Conservation (phyloP, 768 basidiomycete genomes). For the Terana coerulea region DNA sequence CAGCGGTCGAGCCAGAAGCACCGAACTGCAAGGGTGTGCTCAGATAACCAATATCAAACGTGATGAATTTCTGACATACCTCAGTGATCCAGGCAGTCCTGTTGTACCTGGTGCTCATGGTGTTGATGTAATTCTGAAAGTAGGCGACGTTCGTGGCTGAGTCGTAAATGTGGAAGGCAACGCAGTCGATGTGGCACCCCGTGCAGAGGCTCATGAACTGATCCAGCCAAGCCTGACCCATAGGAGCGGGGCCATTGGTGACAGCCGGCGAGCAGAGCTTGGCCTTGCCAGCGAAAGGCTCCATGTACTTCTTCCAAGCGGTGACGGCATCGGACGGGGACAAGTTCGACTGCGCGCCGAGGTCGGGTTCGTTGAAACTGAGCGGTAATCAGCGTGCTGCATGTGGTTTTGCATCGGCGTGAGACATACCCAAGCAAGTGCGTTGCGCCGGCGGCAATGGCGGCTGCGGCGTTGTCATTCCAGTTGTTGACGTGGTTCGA, state of each 20-base stretch:
- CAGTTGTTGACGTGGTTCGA: slow-evolving; percentile 20
- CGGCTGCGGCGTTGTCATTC: slow-evolving; percentile 23
- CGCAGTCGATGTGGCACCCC: slow-evolving; percentile 25
- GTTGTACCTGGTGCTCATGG: slow-evolving; percentile 24
- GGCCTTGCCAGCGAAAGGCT: slow-evolving; percentile 29
- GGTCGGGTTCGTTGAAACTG: slow-evolving; percentile 31
- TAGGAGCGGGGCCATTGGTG: slow-evolving; percentile 30
- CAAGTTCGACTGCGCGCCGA: slow-evolving; percentile 26
- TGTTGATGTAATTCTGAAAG: slow-evolving; percentile 29
- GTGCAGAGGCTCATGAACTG: slow-evolving; percentile 25
- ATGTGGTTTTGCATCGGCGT: background rate
- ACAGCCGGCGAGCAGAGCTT: slow-evolving; percentile 29
- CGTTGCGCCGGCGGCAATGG: slow-evolving; percentile 25
- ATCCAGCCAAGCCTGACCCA: slow-evolving; percentile 29
- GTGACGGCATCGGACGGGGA: slow-evolving; percentile 23
- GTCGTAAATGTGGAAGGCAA: slow-evolving; percentile 30
- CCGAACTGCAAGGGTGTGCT: slow-evolving; percentile 25
- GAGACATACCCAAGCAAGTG: slow-evolving; percentile 25
- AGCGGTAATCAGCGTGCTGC: background rate
- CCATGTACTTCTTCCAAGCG: slow-evolving; percentile 27
- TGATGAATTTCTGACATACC: too few species aligned
- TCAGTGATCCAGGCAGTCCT: slow-evolving; percentile 28
- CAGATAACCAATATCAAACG: background rate
- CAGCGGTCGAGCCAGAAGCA: slow-evolving; percentile 19
- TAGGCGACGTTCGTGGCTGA: slow-evolving; percentile 26